phyloP scores from a whole-genome alignment of 768 basidiomycete species.

The Suillus fuscotomentosus region DNA sequence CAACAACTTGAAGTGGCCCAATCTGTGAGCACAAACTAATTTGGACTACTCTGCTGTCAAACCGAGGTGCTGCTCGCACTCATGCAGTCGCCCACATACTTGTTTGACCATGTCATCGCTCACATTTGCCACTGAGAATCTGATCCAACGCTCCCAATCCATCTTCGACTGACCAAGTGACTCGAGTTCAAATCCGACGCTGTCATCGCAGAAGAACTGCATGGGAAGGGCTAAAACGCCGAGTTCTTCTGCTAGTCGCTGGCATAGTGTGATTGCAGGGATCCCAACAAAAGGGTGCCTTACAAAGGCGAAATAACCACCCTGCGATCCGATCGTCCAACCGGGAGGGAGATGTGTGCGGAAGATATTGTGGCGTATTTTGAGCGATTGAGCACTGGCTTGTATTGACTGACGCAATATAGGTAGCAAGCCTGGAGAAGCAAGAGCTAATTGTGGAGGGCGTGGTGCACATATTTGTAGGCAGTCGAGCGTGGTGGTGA shows the following conservation, averaged over 20 bases:
- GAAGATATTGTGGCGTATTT: constrained; percentile 58
- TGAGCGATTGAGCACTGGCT: constrained; percentile 47
- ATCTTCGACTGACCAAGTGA: constrained; percentile 24
- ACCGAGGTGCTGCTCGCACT: constrained; percentile 36
- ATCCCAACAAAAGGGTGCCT: constrained; percentile 54
- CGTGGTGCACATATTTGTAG: constrained; percentile 80
- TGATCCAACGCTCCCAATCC: constrained; percentile 62
- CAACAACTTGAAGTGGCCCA: background rate
- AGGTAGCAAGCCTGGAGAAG: constrained; percentile 47
- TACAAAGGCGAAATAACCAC: constrained; percentile 82
- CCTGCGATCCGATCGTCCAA: constrained; percentile 66
- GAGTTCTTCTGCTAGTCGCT: constrained; percentile 54
- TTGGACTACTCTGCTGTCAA: constrained; percentile 24
- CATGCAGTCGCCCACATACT: constrained; percentile 51
- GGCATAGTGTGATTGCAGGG: constrained; percentile 52
- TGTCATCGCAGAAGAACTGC: constrained; percentile 49
- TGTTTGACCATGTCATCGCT: constrained; percentile 53
- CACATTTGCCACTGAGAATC: constrained; percentile 84
- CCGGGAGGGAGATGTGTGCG: constrained; percentile 39
- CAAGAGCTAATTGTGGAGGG: constrained; percentile 67
- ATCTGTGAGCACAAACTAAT: background rate
- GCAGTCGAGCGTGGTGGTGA: constrained; percentile 69
- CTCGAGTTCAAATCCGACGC: constrained; percentile 13
- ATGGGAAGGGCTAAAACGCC: constrained; percentile 71
- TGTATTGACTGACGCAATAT: constrained; percentile 52